Evolutionary conservation across 768 basidiomycete genomes (phyloP).

Genomic region (Collybia nuda): DNA sequence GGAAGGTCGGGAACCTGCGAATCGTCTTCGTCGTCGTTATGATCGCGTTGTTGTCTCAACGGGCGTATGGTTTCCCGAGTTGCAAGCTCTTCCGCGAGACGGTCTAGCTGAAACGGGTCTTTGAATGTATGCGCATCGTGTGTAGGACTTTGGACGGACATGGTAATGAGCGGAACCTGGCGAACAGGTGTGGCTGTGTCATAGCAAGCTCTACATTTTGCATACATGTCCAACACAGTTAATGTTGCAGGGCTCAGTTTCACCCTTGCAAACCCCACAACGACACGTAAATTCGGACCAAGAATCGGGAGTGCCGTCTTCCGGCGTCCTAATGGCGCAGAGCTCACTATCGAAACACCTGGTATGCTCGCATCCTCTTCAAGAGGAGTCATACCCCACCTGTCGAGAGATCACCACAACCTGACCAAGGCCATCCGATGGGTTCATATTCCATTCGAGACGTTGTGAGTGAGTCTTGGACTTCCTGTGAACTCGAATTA

Average conservation of each 20-base stretch:
- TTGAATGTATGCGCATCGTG: slow-evolving; percentile 12
- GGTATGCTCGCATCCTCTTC: slow-evolving; percentile 2
- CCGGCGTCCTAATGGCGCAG: background rate
- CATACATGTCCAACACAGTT: too few species aligned
- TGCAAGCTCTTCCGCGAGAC: slow-evolving; percentile 72
- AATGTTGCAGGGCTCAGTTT: too few species aligned
- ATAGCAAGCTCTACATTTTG: too few species aligned
- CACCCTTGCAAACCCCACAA: too few species aligned
- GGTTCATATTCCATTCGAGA: slow-evolving; percentile 1
- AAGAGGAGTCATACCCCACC: background rate
- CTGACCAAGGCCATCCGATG: background rate
- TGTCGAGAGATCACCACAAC: slow-evolving; percentile 2
- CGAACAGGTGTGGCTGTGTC: background rate
- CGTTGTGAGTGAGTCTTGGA: slow-evolving; percentile 3
- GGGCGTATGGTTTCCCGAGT: slow-evolving; percentile 42
- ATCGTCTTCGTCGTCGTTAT: slow-evolving; percentile 14
- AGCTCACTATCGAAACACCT: slow-evolving; percentile 3
- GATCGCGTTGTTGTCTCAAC: slow-evolving; percentile 10
- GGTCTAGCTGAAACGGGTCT: slow-evolving; percentile 69
- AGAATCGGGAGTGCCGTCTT: background rate
- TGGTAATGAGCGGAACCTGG: background rate
- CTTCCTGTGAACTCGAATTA: background rate
- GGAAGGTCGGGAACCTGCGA: slow-evolving; percentile 49
- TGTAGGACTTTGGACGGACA: slow-evolving; percentile 8
- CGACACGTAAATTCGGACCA: background rate